A percentile compares a stretch with the other conserved stretches of the same genome.
Evolutionary conservation across 2,329 filamentous ascomycete species (phyloP).

Genomic region (Sporothrix inflata): DNA sequence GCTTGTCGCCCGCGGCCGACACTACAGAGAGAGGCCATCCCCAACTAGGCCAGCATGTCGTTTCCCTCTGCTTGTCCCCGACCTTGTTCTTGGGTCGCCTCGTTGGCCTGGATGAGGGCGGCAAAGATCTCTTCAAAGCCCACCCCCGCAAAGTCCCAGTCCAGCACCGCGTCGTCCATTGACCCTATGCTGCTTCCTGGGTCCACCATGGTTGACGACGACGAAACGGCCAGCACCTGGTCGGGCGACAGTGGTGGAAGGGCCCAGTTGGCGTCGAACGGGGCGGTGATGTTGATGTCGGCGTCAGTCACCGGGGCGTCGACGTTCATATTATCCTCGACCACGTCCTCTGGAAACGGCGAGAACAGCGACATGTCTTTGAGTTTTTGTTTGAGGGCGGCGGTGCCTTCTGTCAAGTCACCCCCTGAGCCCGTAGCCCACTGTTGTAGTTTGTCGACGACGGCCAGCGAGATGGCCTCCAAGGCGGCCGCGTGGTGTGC

Average conservation of each 20-base stretch:
- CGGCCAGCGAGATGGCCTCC: neutral
- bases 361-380: slow-evolving; percentile 11
- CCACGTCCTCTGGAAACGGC: neutral
- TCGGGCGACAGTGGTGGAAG: neutral
- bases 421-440: neutral
- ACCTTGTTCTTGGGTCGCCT: no score
- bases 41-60: slow-evolving; percentile 9
- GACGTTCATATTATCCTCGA: neutral
- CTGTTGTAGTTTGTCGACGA: neutral
- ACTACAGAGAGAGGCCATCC: neutral
- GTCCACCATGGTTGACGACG: neutral
- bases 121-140: slow-evolving; percentile 25
- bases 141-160: slow-evolving; percentile 26
- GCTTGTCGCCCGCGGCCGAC: no score
- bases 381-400: neutral
- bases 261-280: slow-evolving; percentile 1
- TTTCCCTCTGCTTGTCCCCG: neutral
- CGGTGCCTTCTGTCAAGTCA: neutral
- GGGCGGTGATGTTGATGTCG: slow-evolving; percentile 1
- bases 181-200: neutral
- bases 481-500: slow-evolving; percentile 6
- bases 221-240: neutral
- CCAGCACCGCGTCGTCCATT: neutral
- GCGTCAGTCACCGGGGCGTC: neutral
- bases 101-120: slow-evolving; percentile 17